Evolutionary conservation across 805 yeast species (phyloP), one percentile per base, ranked within the genome.

Genomic region (Metschnikowia gruessii): DNA sequence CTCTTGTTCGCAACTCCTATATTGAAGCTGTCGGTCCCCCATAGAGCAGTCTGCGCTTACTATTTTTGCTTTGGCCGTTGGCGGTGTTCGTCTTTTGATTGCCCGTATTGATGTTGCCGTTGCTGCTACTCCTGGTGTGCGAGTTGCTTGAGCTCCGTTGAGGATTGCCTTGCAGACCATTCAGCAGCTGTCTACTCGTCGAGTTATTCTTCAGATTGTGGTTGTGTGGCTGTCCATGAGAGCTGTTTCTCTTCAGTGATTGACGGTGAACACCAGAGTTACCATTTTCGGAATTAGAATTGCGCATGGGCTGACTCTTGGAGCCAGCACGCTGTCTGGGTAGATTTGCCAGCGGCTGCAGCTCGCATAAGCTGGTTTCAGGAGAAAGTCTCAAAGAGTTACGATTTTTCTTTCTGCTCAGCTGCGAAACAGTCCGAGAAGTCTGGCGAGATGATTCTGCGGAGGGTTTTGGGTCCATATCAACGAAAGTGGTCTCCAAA

Each of bases 11-110:
- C 45, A 8, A 40, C 17, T 6, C 48, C 48, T 22, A 43, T 43
- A 33, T 49, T 50, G 49, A 36, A 46, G 48, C 47, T 43, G 50
- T 50, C 58, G 49, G 58, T 62, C 57, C 62, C 6, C 63, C 66
- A 46, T 66, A 58, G 50, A 63, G 57, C 46, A 69, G 67, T 45
- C 67, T 58, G 46, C 72, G 64, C 54, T 66, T 66, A 46, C 49
- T 35, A 46, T 44, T 45, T 34, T 51, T 55, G 43, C 47, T 45
- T 41, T 45, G 49, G 37, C 45, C 40, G 42, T 41, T 45, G 49
- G 38, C 42, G 29, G 46, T 37, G 18, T 39, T 40, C 28, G 46
- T 46, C 46, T 33, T 51, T 30, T 45, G 35, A 24, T 15, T 26
- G n/a, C 11, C 32, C 16, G 31, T 26, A 38, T 40, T 32, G 29